phyloP scores from a whole-genome alignment of 1,139 yeast species.

The Scheffersomyces titani region DNA sequence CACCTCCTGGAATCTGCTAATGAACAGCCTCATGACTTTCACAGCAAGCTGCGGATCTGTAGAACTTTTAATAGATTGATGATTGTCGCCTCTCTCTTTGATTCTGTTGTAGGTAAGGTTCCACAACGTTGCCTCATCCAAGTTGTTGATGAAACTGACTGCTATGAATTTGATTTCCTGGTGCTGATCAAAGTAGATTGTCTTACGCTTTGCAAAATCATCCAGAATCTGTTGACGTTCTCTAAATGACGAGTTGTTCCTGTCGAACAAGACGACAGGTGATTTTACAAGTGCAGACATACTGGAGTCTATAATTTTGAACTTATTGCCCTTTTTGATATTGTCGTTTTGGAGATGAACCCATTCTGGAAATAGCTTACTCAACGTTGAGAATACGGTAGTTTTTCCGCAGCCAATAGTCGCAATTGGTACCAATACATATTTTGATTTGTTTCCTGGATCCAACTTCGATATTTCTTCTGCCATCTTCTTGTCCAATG shows the following conservation, averaged over 20 bases:
- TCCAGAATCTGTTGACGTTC: conserved; percentile 71
- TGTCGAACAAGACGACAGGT: conserved; percentile 69
- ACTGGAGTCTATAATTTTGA: conserved; percentile 54
- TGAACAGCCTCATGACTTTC: conserved; percentile 71
- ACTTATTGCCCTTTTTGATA: conserved; percentile 50
- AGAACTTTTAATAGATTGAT: conserved; percentile 72
- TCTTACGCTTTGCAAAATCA: conserved; percentile 46
- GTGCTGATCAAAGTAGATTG: conserved; percentile 32
- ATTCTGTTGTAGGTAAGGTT: conserved; percentile 62
- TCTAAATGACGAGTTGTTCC: conserved; percentile 73
- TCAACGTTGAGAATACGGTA: conserved; percentile 67
- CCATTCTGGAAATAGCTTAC: conserved; percentile 61
- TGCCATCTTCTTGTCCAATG: conserved; percentile 13
- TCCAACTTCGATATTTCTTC: conserved; percentile 5
- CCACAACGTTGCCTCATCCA: conserved; percentile 37
- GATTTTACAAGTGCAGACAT: conserved; percentile 27
- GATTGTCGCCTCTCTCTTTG: conserved; percentile 77
- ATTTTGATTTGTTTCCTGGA: conserved; percentile 32
- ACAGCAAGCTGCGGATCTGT: conserved; percentile 48
- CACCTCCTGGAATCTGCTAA: conserved; percentile 67
- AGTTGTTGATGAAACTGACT: conserved; percentile 60
- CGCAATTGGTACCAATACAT: conserved; percentile 77
- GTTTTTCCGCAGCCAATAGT: conserved; percentile 97
- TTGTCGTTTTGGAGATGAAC: conserved; percentile 87
- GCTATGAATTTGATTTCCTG: conserved; percentile 55